A percentile compares a stretch with the other conserved stretches of the same genome.
Evolutionary conservation across 1,284 basidiomycete species (phyloP).

Genomic region (Rugosomyces carneus): DNA sequence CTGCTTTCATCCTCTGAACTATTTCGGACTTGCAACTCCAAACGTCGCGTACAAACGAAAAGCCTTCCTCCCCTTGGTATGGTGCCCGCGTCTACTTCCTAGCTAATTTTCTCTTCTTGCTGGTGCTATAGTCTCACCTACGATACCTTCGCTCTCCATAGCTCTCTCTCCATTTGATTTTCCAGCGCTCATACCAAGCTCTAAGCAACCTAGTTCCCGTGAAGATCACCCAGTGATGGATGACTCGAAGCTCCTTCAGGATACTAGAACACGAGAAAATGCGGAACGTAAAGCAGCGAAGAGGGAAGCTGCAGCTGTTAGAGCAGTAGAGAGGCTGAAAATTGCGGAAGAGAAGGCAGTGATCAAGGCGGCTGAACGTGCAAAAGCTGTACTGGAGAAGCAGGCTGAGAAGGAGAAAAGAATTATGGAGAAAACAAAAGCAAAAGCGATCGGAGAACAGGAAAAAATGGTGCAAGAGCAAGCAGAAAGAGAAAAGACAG

Average conservation of each 20-base stretch:
- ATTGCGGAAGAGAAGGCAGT: constrained; percentile 48
- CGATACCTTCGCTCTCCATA: constrained; percentile 46
- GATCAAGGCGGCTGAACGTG: constrained; percentile 44
- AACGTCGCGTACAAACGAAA: constrained; percentile 21
- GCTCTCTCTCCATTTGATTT: constrained; percentile 67
- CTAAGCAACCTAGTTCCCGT: constrained; percentile 19
- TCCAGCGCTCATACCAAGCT: constrained; percentile 46
- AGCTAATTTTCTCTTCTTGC: constrained; percentile 44
- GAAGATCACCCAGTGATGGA: constrained; percentile 12
- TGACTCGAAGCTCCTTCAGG: constrained; percentile 9
- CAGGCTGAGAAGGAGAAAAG: constrained; percentile 39
- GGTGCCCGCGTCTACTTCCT: constrained; percentile 38
- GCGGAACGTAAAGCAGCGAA: constrained; percentile 55
- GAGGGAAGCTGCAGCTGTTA: constrained; percentile 54
- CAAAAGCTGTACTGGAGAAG: constrained; percentile 38
- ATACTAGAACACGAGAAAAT: constrained; percentile 35
- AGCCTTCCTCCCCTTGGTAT: constrained; percentile 35
- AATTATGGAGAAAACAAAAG: constrained; percentile 34
- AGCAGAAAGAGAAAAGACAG: constrained; percentile 27
- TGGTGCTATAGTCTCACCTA: constrained; percentile 37
- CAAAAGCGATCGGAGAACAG: constrained; percentile 33
- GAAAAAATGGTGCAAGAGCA: constrained; percentile 23
- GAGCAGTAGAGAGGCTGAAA: constrained; percentile 51
- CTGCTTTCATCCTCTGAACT: constrained; percentile 24
- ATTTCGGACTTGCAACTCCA: constrained; percentile 26